Conservation (phyloP, 2,329 filamentous ascomycete genomes). For the Alternaria atra region DNA sequence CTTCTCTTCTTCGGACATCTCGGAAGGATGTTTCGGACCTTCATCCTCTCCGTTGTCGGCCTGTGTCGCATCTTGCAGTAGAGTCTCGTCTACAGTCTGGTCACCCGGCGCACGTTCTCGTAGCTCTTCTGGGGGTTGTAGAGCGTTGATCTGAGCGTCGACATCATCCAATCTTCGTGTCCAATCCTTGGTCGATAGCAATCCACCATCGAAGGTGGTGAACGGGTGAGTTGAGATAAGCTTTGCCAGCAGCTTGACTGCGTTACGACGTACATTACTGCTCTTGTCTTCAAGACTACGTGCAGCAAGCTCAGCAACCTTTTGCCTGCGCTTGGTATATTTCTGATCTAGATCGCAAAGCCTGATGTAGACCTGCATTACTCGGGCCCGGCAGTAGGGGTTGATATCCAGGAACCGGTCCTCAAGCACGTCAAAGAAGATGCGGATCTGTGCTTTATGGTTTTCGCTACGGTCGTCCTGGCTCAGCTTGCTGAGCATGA, state of each 20-base stretch:
- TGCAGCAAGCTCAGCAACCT: conserved; percentile 84
- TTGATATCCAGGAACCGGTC: conserved; percentile 97
- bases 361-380: conserved; percentile 91
- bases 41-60: conserved; percentile 61
- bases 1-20: conserved; percentile 84
- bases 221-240: conserved; percentile 96
- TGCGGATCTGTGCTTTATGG: conserved; percentile 92
- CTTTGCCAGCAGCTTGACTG: conserved; percentile 88
- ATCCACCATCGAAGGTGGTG: conserved; percentile 67
- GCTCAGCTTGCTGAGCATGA: conserved; percentile 87
- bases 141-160: conserved; percentile 79
- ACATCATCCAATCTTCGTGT: conserved; percentile 80
- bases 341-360: conserved; percentile 91
- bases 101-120: conserved; percentile 71
- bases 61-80: conserved; percentile 90
- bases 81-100: conserved; percentile 74
- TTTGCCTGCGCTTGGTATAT: conserved; percentile 90
- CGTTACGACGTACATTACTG: conserved; percentile 94
- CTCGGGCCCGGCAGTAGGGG: conserved; percentile 90
- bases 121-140: conserved; percentile 82
- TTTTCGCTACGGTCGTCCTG: conserved; percentile 82
- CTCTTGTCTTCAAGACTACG: conserved; percentile 96
- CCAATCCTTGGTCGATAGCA: conserved; percentile 88
- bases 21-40: conserved; percentile 61
- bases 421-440: conserved; percentile 96